Conservation (phyloP, 2,329 filamentous ascomycete species). For the Aspergillus pseudoterreus region DNA sequence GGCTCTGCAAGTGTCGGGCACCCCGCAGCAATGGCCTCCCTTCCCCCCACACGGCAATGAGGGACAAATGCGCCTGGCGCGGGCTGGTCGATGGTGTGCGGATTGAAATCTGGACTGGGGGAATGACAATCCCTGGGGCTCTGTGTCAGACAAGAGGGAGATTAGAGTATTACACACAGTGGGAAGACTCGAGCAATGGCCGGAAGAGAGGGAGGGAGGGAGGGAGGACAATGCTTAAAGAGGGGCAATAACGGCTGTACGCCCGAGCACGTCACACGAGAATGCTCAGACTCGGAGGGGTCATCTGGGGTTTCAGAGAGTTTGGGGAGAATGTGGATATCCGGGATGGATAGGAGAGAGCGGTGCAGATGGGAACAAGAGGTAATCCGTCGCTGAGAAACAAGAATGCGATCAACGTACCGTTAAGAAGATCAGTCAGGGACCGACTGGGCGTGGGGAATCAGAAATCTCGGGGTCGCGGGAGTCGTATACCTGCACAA, state of each 20-base stretch:
- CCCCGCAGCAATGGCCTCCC: conserved; percentile 16
- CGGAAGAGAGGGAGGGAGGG: background rate
- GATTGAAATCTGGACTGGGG: background rate
- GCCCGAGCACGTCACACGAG: too few relatives aligned
- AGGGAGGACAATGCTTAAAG: background rate
- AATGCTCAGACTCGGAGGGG: too few relatives aligned
- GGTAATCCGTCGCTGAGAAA: too few relatives aligned
- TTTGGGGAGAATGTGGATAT: background rate
- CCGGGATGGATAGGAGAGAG: too few relatives aligned
- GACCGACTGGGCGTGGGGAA: too few relatives aligned
- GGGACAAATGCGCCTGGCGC: background rate
- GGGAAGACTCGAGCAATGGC: background rate
- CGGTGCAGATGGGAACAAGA: too few relatives aligned
- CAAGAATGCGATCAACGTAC: too few relatives aligned
- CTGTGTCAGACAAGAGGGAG: background rate
- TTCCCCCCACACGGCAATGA: conserved; percentile 15
- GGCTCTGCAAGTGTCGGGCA: conserved; percentile 16
- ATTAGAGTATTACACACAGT: background rate
- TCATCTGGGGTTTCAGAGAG: too few relatives aligned
- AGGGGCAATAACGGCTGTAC: background rate
- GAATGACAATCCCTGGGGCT: conserved; percentile 7
- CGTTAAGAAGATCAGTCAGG: too few relatives aligned
- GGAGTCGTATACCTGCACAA: background rate
- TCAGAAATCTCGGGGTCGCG: background rate
- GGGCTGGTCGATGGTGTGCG: background rate